Evolutionary conservation across 2,329 filamentous ascomycete genomes (phyloP), one percentile per base, ranked within the genome.

Genomic region (Karstenula rhodostoma): DNA sequence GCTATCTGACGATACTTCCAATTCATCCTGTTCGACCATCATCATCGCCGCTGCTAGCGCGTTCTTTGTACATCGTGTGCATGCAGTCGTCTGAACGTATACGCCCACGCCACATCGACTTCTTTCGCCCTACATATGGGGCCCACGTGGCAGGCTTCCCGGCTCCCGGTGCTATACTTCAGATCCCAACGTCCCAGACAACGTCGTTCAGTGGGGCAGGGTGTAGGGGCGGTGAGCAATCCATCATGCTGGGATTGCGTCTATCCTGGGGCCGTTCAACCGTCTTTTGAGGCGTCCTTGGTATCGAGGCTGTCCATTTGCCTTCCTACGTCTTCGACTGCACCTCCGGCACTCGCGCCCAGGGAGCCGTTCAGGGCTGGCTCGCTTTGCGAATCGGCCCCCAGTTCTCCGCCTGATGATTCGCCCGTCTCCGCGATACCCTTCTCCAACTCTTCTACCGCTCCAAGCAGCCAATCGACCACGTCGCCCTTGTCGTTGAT

Each of bases 401-500:
- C 58, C 56, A 52, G 13, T 49, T 42, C 43, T 58, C 22, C 40
- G 23, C 76, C 76, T 40, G 76, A 71, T 37, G 76, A 70, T 57
- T 77, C 77, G 29, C 74, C 77, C 44, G 76, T 72, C 60, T 70
- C 65, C 6, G 71, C 76, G 59, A 79, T 70, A 15, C 72, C 77
- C 50, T 69, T 75, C 53, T 79, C 77, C 52, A 79, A 61, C 51
- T 76, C 80, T 25, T 81, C 80, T 4, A 81, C 81, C n/a, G 78
- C 78, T 43, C 78, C 79, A 44, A 83, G 75, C 65, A 84, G 65
- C 71, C 79, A 81, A 52, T 80, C 80, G 25, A 83, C 82, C 17
- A 83, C 81, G 22, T 82, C 79, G 56, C 77, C 74, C 74, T 82
- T 83, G 56, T 81, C 81, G 56, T 81, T 82, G 40, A 81, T 73